phyloP scores from a whole-genome alignment of 257 asterid species.

The Nicotiana benthamiana region DNA sequence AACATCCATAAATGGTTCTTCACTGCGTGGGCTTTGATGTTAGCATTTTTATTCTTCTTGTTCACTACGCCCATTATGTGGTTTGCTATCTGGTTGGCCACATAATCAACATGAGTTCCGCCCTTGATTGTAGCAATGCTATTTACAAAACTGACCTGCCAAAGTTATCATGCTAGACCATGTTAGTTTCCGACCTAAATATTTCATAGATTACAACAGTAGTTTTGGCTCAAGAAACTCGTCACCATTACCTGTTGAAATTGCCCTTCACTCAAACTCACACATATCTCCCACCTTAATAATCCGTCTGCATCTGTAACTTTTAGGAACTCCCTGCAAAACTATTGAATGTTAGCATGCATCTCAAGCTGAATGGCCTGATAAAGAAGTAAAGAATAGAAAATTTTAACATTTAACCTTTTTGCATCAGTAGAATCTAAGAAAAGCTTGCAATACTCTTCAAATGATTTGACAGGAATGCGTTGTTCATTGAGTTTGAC shows the following conservation, averaged over 20 bases:
- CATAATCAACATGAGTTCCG: constrained; percentile 95
- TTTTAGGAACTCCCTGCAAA: constrained; percentile 60
- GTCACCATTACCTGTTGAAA: constrained; percentile 68
- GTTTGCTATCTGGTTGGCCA: constrained; percentile 73
- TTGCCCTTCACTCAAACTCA: constrained; percentile 92
- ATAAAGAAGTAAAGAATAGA: background rate
- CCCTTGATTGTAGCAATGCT: constrained; percentile 92
- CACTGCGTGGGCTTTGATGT: constrained; percentile 69
- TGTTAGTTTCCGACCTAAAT: background rate
- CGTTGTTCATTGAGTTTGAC: constrained; percentile 73
- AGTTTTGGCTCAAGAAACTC: background rate
- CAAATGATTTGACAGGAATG: constrained; percentile 65
- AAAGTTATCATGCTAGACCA: background rate
- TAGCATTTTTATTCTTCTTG: constrained; percentile 68
- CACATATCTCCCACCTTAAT: constrained; percentile 80
- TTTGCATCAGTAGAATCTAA: constrained; percentile 38
- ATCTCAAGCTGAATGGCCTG: background rate
- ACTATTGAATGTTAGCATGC: background rate
- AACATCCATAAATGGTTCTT: constrained; percentile 92
- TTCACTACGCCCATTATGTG: constrained; percentile 61
- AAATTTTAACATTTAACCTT: constrained; percentile 37
- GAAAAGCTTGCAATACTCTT: constrained; percentile 74
- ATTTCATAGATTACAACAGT: background rate
- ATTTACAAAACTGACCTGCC: constrained; percentile 94
- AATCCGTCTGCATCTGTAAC: constrained; percentile 31